Evolutionary conservation across 805 yeast species (phyloP).

Genomic region (Candida boidinii): DNA sequence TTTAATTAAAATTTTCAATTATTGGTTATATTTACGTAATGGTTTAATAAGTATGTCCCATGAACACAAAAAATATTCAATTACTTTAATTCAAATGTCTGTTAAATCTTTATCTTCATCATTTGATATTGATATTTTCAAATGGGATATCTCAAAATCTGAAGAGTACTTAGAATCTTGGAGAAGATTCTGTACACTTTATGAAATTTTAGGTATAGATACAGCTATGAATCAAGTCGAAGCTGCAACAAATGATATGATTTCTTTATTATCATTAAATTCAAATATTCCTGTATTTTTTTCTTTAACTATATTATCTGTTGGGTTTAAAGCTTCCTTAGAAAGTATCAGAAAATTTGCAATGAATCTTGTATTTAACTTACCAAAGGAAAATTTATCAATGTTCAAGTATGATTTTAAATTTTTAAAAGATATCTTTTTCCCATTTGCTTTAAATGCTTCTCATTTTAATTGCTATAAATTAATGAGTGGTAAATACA

Average conservation of each 20-base stretch:
- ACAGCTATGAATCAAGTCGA: slow-evolving; percentile 80
- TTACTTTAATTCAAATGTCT: slow-evolving; percentile 58
- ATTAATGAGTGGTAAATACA: slow-evolving; percentile 18
- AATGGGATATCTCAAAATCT: slow-evolving; percentile 30
- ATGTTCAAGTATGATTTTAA: slow-evolving; percentile 35
- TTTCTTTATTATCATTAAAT: slow-evolving; percentile 37
- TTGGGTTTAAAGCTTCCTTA: slow-evolving; percentile 69
- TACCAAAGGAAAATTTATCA: slow-evolving; percentile 36
- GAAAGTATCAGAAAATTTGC: slow-evolving; percentile 68
- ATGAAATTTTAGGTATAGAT: slow-evolving; percentile 76
- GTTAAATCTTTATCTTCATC: slow-evolving; percentile 33
- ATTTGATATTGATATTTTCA: slow-evolving; percentile 30
- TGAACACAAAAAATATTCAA: slow-evolving; percentile 60
- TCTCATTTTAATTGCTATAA: slow-evolving; percentile 42
- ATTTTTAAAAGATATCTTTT: slow-evolving; percentile 33
- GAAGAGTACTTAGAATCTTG: slow-evolving; percentile 41
- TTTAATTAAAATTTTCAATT: slow-evolving; percentile 23
- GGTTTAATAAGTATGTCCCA: slow-evolving; percentile 50
- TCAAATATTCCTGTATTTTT: slow-evolving; percentile 58
- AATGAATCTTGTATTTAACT: slow-evolving; percentile 42
- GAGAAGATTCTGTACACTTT: slow-evolving; percentile 65
- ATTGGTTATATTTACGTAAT: slow-evolving; percentile 51
- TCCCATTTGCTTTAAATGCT: slow-evolving; percentile 59
- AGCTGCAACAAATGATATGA: slow-evolving; percentile 62
- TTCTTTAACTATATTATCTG: slow-evolving; percentile 65